Evolutionary conservation across 2,329 filamentous ascomycete species (phyloP), one percentile per base, ranked within the genome.

Genomic region (Trichoderma pleuroti): DNA sequence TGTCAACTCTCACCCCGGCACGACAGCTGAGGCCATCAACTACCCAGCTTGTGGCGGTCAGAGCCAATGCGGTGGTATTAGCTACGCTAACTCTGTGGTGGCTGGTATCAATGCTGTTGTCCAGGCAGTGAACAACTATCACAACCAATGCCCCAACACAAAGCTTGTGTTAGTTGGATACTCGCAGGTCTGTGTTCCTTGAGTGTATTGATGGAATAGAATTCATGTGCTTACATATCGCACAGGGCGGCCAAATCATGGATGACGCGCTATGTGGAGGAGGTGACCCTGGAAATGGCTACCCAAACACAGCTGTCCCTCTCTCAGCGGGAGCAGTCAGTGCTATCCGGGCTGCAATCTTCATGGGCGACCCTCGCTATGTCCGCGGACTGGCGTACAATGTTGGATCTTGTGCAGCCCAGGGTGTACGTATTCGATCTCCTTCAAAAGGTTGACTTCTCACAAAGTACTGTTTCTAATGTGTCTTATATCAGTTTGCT

Each of bases 11-110:
- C 84, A 86, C 73, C 74, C 85, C 0, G 86, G 86, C 0, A 78
- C 86, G 0, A 88, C 86, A 0, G 80, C 86, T 1, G 86, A 88
- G 72, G 84, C 87, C 21, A 88, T 89, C 72, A 76, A 72, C 49
- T 89, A 89, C 74, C 87, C 90, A 46, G 90, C 90, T 2, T 90
- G 88, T 54, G 90, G 90, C 70, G 89, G 89, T 6, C 85, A 88
- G 74, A 75, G 82, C 1, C 82, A 81, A 0, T 91, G 89, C 74
- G 88, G 88, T 16, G 83, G 86, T n/a, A 79, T 86, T 30, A 85
- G 83, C 75, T 92, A 92, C 74, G 87, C 84, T 2, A 84, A 84
- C 74, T 91, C 88, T 10, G 69, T 67, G 30, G 39, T 71, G 11
- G 34, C 56, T 5, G 69, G 69, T 9, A 71, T 71, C 39, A 71